Evolutionary conservation across 371 early-diverging fungal genomes (phyloP), one percentile per base, ranked within the genome.

Genomic region (Rhizopus sp.): DNA sequence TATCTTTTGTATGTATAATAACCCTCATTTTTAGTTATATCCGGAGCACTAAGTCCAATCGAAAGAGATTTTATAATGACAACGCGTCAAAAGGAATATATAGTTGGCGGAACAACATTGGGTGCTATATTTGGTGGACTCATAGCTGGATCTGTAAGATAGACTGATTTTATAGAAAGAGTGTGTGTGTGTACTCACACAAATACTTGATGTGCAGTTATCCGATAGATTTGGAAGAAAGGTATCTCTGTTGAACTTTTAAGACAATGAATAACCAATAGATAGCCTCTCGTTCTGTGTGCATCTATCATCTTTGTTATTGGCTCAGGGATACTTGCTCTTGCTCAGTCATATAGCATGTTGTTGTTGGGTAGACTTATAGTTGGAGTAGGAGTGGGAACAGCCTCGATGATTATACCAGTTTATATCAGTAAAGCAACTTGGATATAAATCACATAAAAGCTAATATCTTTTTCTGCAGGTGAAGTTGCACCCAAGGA

Each of bases 301-400:
- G 76, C 84, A 16, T 81, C 86, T 12, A 15, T 73, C 9, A 67
- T 84, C 37, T 90, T 91, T 66, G 53, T 80, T 31, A 46, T 75
- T 15, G 89, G 89, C 35, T 86, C 81, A 32, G 56, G 67, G 5
- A 35, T 86, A 29, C 79, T 88, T 66, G 66, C 84, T 10, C 67
- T 79, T 51, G 78, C 85, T 12, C 53, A 59, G 29, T 50, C 59
- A 15, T 70, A 76, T 59, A 72, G 60, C 48, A 47, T 76, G 37
- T 65, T 88, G 38, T 41, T 81, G 31, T 60, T 78, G 7, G 90
- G 89, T 32, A 74, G 93, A 54, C 64, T 87, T 35, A 55, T 90
- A 4, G 74, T 80, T 58, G 93, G 94, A 57, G 48, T 91, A 29
- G 91, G 83, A 29, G 80, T 87, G 57, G 95, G 95, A 59, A 76